These are phyloP conservation scores for Daldinia grandis DNA, from an alignment of 495 filamentous ascomycete genomes.

Conservation along the genomic window DNA sequence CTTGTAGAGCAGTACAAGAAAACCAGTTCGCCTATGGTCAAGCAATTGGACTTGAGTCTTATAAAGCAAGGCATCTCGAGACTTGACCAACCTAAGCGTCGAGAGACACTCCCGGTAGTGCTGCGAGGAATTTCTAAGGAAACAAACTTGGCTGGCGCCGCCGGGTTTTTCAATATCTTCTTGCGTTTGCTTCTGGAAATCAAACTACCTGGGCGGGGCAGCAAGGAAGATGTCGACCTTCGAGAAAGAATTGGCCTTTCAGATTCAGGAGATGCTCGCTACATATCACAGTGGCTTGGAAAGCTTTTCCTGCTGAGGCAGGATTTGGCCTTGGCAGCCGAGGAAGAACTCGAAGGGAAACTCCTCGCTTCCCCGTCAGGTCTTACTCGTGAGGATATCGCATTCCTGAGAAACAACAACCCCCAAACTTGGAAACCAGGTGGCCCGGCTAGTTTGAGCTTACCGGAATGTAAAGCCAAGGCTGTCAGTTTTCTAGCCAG, in stretches of 20 bases:
- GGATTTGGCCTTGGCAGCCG: slow-evolving; percentile 45
- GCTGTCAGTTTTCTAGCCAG: slow-evolving; percentile 77
- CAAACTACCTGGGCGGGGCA: slow-evolving; percentile 76
- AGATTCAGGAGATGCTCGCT: slow-evolving; percentile 69
- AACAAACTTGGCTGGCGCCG: slow-evolving; percentile 67
- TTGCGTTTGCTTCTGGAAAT: slow-evolving; percentile 77
- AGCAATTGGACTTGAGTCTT: slow-evolving; percentile 88
- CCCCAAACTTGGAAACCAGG: slow-evolving; percentile 74
- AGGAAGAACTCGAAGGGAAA: slow-evolving; percentile 40
- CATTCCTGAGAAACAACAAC: slow-evolving; percentile 75
- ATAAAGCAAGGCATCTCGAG: slow-evolving; percentile 86
- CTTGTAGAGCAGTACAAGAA: slow-evolving; percentile 92
- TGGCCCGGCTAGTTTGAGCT: slow-evolving; percentile 68
- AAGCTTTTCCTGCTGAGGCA: slow-evolving; percentile 79
- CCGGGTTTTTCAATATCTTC: slow-evolving; percentile 83
- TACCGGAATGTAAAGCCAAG: slow-evolving; percentile 70
- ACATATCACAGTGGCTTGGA: slow-evolving; percentile 78
- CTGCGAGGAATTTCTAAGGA: slow-evolving; percentile 77
- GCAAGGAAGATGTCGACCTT: slow-evolving; percentile 75
- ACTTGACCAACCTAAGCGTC: slow-evolving; percentile 58
- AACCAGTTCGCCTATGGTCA: slow-evolving; percentile 71
- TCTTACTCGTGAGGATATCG: slow-evolving; percentile 72
- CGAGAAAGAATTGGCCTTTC: slow-evolving; percentile 72
- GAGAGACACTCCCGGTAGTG: slow-evolving; percentile 72
- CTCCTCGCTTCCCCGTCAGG: slow-evolving; percentile 68